phyloP scores from a whole-genome alignment of 2,329 filamentous ascomycete species.

The Podosphaera fusca region DNA sequence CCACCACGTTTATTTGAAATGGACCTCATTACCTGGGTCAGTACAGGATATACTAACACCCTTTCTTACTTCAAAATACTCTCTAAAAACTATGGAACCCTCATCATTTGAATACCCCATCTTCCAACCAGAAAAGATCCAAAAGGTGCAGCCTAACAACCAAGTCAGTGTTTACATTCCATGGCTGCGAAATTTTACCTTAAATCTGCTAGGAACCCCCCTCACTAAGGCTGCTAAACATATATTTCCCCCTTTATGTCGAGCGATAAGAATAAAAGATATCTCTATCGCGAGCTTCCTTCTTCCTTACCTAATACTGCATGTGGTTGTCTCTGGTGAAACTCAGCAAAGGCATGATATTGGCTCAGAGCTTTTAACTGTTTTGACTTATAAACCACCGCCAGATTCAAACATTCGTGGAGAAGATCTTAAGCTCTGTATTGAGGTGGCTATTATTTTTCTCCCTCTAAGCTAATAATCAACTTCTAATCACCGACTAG shows the following conservation, averaged over 20 bases:
- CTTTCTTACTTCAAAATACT: conserved; percentile 67
- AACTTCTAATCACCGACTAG: conserved; percentile 20
- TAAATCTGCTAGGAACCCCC: conserved; percentile 59
- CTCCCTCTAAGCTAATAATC: conserved; percentile 8
- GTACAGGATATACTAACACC: conserved; percentile 67
- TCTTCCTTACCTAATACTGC: conserved; percentile 66
- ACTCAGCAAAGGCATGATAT: conserved; percentile 34
- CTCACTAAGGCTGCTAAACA: conserved; percentile 51
- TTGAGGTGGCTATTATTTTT: conserved; percentile 34
- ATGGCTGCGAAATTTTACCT: conserved; percentile 63
- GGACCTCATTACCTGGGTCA: conserved; percentile 53
- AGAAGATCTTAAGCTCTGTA: conserved; percentile 64
- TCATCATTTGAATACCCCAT: conserved; percentile 49
- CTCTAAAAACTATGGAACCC: conserved; percentile 35
- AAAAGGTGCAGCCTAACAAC: conserved; percentile 18
- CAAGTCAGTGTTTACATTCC: conserved; percentile 42
- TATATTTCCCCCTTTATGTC: conserved; percentile 60
- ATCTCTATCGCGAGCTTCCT: conserved; percentile 70
- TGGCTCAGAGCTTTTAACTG: conserved; percentile 46
- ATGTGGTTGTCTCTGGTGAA: conserved; percentile 53
- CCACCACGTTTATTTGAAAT: conserved; percentile 44
- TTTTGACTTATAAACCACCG: conserved; percentile 37
- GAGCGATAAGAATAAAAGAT: conserved; percentile 69
- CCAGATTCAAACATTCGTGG: conserved; percentile 34
- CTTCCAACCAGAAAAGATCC: conserved; percentile 19